Evolutionary conservation across 2,329 filamentous ascomycete genomes (phyloP), one percentile per base, ranked within the genome.

Genomic region (Cytospora piceicola): DNA sequence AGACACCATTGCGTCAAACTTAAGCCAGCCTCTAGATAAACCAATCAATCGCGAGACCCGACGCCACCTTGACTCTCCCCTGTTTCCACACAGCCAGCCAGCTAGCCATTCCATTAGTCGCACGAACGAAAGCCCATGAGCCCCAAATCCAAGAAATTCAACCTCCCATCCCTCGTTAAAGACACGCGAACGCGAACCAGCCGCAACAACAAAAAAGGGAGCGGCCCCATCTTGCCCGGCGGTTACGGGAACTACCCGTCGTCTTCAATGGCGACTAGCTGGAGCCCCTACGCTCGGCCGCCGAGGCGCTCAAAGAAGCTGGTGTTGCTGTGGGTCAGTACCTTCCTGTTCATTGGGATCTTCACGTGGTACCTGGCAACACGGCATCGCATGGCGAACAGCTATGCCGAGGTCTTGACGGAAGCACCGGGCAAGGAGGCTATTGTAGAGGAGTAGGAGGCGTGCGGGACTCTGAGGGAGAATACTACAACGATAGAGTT

Each of bases 101-200:
- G 27, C 36, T 39, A 36, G 22, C 53, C n/a, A 42, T 15, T 24
- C 29, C 30, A 14, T 30, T 11, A 12, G 15, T 24, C 27, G 14
- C 39, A 36, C 14, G 9, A 34, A 34, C 11, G 17, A 27, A 7
- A 57, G 17, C 42, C 61, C 30, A 63, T 53, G 39, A 30, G 29
- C 29, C 53, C 53, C n/a, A 20, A 27, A 46, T 49, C 53, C 63
- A 34, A 55, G 32, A 64, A 66, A 39, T 61, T 62, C 55, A 60
- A 46, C 63, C 66, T 64, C 49, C 66, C 64, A 53, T 65, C 66
- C 27, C 63, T 67, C 20, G 58, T 67, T 32, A 62, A 61, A 53
- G 66, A 67, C 63, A 67, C 66, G 49, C 66, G 66, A 54, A 66
- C 64, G 58, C 64, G 64, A 36, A 67, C 66, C 30, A 65, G 57